Evolutionary conservation across 1,284 basidiomycete genomes (phyloP), one percentile per base, ranked within the genome.

Genomic region (Meira nashicola): DNA sequence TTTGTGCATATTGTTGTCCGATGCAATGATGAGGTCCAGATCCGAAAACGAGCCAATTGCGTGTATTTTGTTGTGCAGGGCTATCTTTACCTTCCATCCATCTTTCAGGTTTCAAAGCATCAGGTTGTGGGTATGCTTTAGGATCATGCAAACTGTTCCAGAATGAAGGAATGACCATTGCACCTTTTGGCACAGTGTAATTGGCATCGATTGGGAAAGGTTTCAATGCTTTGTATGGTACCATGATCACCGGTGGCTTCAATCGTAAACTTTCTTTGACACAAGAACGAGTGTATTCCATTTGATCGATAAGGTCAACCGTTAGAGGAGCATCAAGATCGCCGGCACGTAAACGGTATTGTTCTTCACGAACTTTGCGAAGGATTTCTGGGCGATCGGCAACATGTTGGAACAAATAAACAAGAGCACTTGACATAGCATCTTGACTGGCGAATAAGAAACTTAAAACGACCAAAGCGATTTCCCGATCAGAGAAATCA

Each of bases 361-460:
- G 93, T 82, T 98, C 94, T 76, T 89, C 90, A 57, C 89, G 85
- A 68, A 98, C 85, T 82, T 95, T 96, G 54, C 85, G 86, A 68
- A 95, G 82, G 59, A 95, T 82, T 25, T 93, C 89, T 3, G 94
- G 94, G 73, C 89, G 84, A 80, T 98, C 94, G 47, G 90, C 89
- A 51, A 96, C 84, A 79, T 94, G 90, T 81, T 98, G 95, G 86
- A 98, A 94, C 47, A 87, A 87, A 80, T 91, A 97, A 74, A 93
- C 90, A 66, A 93, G 69, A 17, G 70, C 79, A 9, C 74, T 78
- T 2, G 89, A 90, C 94, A 98, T 97, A 63, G 94, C 94, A 78
- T 98, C 94, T 82, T 98, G 94, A 25, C 89, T 91, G 9, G 95
- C 94, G 74, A 98, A 98, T 60, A 98, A 83, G 87, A 98, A 98